Percentiles rank a stretch among this genome's conserved stretches.
Conservation (phyloP, 148 eudicot genomes). For the Dysphania ambrosioides region DNA sequence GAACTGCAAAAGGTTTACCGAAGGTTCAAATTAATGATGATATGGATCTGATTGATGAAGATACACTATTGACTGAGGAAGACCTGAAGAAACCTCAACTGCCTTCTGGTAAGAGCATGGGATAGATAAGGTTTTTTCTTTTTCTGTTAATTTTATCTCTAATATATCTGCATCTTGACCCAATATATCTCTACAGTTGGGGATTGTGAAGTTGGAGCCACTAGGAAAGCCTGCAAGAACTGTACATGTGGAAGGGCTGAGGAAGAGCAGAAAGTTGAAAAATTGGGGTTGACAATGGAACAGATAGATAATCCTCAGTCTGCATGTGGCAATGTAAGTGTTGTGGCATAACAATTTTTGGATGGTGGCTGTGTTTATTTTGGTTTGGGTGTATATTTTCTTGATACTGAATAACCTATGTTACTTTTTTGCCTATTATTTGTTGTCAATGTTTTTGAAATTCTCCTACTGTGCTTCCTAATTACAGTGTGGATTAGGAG, state of each 20-base stretch:
- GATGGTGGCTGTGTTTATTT: not conserved
- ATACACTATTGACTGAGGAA: conserved; percentile 82
- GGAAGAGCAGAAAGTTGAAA: conserved; percentile 75
- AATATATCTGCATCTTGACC: conserved; percentile 12
- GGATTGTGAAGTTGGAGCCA: conserved; percentile 87
- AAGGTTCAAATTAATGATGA: conserved; percentile 69
- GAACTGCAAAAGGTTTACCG: conserved; percentile 53
- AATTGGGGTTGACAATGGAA: conserved; percentile 70
- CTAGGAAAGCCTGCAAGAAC: conserved; percentile 93
- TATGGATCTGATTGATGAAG: conserved; percentile 88
- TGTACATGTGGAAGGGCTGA: conserved; percentile 94
- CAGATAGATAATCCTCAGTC: conserved; percentile 75
- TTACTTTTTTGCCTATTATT: not conserved
- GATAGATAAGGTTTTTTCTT: not conserved
- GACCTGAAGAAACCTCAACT: conserved; percentile 79
- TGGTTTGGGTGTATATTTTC: not conserved
- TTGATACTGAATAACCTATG: not conserved
- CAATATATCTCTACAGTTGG: conserved; percentile 36
- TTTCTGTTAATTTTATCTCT: not conserved
- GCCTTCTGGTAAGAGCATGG: conserved; percentile 41
- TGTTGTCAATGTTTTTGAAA: not conserved
- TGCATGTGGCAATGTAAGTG: conserved; percentile 83
- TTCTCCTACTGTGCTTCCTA: not conserved
- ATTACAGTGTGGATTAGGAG: conserved; percentile 84
- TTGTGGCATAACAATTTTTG: not conserved